phyloP scores from a whole-genome alignment of 2,329 filamentous ascomycete genomes.

The Exophiala sideris region DNA sequence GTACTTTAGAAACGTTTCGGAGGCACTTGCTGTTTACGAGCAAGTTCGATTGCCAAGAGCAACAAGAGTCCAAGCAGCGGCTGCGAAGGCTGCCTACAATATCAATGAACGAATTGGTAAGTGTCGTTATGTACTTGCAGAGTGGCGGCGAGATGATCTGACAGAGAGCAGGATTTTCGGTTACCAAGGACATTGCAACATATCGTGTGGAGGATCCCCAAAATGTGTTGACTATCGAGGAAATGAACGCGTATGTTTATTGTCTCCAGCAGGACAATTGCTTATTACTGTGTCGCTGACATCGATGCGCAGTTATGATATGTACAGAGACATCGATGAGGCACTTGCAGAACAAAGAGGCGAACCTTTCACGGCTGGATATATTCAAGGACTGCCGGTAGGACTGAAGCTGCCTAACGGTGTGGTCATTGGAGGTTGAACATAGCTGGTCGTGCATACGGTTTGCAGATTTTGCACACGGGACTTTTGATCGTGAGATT shows the following conservation, averaged over 20 bases:
- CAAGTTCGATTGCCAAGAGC: conserved; percentile 31
- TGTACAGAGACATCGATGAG: conserved; percentile 56
- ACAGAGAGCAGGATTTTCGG: conserved; percentile 56
- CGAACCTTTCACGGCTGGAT: conserved; percentile 38
- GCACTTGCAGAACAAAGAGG: conserved; percentile 35
- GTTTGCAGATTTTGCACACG: too few species aligned
- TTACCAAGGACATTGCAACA: conserved; percentile 53
- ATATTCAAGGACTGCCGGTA: conserved; percentile 45
- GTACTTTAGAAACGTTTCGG: conserved; percentile 17
- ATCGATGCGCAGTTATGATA: conserved; percentile 49
- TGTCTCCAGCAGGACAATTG: too few species aligned
- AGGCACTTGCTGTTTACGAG: conserved; percentile 32
- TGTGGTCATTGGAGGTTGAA: conserved; percentile 3
- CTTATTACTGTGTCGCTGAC: neutral
- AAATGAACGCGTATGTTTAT: conserved; percentile 62
- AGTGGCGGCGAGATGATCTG: conserved; percentile 13
- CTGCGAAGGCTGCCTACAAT: conserved; percentile 58
- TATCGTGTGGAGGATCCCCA: conserved; percentile 63
- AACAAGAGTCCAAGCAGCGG: conserved; percentile 48
- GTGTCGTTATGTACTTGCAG: conserved; percentile 3
- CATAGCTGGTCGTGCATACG: too few species aligned
- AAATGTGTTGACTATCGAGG: conserved; percentile 63
- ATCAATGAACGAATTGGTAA: conserved; percentile 61
- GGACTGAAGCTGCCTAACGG: conserved; percentile 42
- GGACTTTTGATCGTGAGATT: too few species aligned